These are phyloP conservation scores for Xenoacremonium recifei DNA, from an alignment of 2,329 filamentous ascomycete species.

Conservation along the genomic window DNA sequence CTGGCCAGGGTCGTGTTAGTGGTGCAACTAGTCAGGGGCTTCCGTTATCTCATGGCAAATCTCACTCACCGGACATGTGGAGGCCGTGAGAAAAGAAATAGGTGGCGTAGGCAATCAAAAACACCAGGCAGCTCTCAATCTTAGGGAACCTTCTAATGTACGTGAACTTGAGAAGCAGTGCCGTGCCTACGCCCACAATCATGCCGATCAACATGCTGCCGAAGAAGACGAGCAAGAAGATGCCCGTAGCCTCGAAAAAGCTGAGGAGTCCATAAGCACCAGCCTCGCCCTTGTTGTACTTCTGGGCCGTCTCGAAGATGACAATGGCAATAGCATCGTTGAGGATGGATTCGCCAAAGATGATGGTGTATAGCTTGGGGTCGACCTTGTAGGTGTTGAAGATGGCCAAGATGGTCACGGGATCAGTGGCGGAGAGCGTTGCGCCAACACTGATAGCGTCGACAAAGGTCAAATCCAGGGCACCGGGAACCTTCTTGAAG, in stretches of 20 bases:
- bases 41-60: too few species aligned
- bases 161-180: slow-evolving; percentile 89
- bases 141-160: slow-evolving; percentile 90
- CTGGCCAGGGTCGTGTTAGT: slow-evolving; percentile 42
- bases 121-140: slow-evolving; percentile 92
- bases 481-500: slow-evolving; percentile 83
- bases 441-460: slow-evolving; percentile 96
- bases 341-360: slow-evolving; percentile 96
- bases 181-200: slow-evolving; percentile 80
- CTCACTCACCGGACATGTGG: slow-evolving; percentile 82
- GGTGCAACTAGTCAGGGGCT: too few species aligned
- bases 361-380: slow-evolving; percentile 96
- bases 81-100: slow-evolving; percentile 98
- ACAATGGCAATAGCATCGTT: slow-evolving; percentile 99
- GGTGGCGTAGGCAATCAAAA: slow-evolving; percentile 91
- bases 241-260: slow-evolving; percentile 86
- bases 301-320: slow-evolving; percentile 95
- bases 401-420: slow-evolving; percentile 95
- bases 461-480: slow-evolving; percentile 83
- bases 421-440: slow-evolving; percentile 93
- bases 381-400: slow-evolving; percentile 99
- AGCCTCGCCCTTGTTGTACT: slow-evolving; percentile 76
- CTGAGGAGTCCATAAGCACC: slow-evolving; percentile 74
- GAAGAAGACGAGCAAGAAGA: slow-evolving; percentile 96
- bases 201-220: slow-evolving; percentile 89